Base-by-base conservation (phyloP, 768 basidiomycete species). In the Dentipellis fragilis region DNA sequence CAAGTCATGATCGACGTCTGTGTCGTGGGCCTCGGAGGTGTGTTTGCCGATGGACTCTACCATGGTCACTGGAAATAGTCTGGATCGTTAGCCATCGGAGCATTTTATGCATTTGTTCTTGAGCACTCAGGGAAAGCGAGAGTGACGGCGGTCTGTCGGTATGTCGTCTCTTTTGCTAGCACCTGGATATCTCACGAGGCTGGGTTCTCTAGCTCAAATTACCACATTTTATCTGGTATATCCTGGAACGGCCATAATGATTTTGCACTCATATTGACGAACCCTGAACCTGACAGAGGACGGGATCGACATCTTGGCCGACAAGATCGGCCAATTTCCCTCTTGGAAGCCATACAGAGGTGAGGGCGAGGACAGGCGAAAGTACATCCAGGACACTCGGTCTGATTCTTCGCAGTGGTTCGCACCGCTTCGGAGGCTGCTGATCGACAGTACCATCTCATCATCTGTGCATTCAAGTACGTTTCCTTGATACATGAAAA, bases 1-100 rank as follows among this genome's bases (percentile, higher is more conserved):
- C 29, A 29, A 29, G 29, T 6, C 29, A 39, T 82, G 77, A 57
- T 63, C 77, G 62, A 78, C 69, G 65, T 72, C 55, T 40, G 47
- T 45, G 57, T 45, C 14, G 42, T 45, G 10, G 42, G 42, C 17
- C 16, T 45, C n/a, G 42, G 42, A 45, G 42, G 42, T 45, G 19
- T 7, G 42, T 19, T 16, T 19, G 42, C 6, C 14, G 3, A 29
- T 29, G 29, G 29, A 29, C 29, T 29, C 29, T 29, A 29, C 29
- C 3, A 29, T 29, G 29, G 29, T 29, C 29, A 29, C 29, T 29
- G 29, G 29, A 29, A 29, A 29, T 29, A 29, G 29, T 6, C 29
- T 29, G 29, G 29, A 29, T 29, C 29, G 29, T 29, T 39, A 63
- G 63, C 62, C 19, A 55, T 64, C 42, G 63, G 63, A 10, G 54